These are phyloP conservation scores for Diaporthe citriasiana DNA, from an alignment of 2,329 filamentous ascomycete genomes.

Conservation along the genomic window DNA sequence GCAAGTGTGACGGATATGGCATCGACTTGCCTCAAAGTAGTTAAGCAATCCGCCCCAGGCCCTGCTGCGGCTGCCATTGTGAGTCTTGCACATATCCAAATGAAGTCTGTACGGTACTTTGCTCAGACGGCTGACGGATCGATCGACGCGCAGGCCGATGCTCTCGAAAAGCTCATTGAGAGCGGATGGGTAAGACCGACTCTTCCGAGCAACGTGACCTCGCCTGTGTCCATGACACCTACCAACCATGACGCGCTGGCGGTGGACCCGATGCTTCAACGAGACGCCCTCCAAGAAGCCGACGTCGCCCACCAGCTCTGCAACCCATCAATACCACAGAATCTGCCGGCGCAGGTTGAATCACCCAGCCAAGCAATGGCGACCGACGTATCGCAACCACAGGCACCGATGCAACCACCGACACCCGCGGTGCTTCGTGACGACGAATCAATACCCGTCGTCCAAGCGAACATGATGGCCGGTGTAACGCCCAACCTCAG, in stretches of 20 bases:
- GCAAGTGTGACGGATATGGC: conserved; percentile 65
- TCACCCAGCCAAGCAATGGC: conserved; percentile 42
- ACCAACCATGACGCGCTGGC: conserved; percentile 35
- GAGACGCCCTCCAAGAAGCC: conserved; percentile 43
- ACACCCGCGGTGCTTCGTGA: conserved; percentile 40
- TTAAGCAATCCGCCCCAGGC: conserved; percentile 65
- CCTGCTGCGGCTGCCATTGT: conserved; percentile 65
- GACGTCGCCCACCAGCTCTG: conserved; percentile 41
- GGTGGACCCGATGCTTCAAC: conserved; percentile 42
- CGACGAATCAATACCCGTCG: conserved; percentile 38
- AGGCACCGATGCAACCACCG: conserved; percentile 36
- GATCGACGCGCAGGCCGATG: conserved; percentile 51
- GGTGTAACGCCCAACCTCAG: conserved; percentile 47
- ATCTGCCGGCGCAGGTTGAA: conserved; percentile 19
- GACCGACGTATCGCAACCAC: conserved; percentile 43
- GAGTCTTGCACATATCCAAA: conserved; percentile 46
- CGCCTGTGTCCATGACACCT: conserved; percentile 37
- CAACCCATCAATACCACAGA: conserved; percentile 42
- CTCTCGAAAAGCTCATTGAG: conserved; percentile 66
- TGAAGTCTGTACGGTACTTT: neutral
- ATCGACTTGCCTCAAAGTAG: conserved; percentile 64
- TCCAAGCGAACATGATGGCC: conserved; percentile 41
- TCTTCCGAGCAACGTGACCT: conserved; percentile 49
- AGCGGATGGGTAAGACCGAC: conserved; percentile 51
- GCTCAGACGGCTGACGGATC: neutral